Base-by-base conservation (phyloP, 2,329 filamentous ascomycete species). In the Colletotrichum higginsianum region DNA sequence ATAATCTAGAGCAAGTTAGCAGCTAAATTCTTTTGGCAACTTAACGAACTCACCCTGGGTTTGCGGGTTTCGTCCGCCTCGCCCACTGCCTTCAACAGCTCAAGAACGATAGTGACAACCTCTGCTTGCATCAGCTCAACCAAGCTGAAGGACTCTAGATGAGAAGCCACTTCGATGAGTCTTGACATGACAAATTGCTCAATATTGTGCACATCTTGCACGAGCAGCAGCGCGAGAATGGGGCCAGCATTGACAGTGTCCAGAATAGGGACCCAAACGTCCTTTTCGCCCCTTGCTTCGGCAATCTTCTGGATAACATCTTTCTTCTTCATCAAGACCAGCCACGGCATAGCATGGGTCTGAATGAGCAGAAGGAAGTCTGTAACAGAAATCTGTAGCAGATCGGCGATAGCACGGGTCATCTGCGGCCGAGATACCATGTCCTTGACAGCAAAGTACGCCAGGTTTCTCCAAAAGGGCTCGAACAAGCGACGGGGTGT, bases 381-480 rank as follows among this genome's bases (percentile, higher is more conserved):
- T 53, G 91, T 87, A 11, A 97, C 88, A 49, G 90, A 92, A 77
- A 94, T 92, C 62, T 92, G 91, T 47, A 98, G 86, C 40, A 98
- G 82, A 74, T 97, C 94, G 30, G 95, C 94, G 60, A 98, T 87
- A 55, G 93, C 88, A 66, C 93, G 91, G 57, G 91, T 92, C 78
- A 95, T 93, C 76, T 96, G 94, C n/a, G 96, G 96, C 57, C 92
- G 90, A 58, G 89, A 87, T 26, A 92, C 87, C 72, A 98, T 87
- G 76, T 98, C 94, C 79, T 95, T 96, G 38, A 96, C 92, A 2
- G 94, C 91, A 61, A 92, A 89, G 71, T 96, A 92, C 0, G 94
- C 95, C 55, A 99, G 86, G 40, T 89, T 96, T 75, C 91, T 90
- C 95, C 96, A 98, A 80, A 95, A 98, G 0, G 96, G 95, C 66